Evolutionary conservation across 139 green algal genomes (phyloP).

Genomic region (Chlamydomonas applanata): DNA sequence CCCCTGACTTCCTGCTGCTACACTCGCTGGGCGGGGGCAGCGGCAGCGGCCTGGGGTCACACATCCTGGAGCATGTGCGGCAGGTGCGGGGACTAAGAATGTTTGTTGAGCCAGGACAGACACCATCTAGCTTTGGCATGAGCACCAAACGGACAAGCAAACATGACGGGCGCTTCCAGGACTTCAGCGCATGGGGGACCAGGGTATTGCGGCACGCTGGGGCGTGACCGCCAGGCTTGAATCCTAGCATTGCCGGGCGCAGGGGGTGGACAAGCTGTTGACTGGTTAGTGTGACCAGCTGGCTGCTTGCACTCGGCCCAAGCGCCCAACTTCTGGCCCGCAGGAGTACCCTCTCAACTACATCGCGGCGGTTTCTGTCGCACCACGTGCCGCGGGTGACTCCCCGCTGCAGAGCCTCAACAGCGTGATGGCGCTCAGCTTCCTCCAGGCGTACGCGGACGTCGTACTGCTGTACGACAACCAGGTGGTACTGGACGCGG

Average conservation of each 20-base stretch:
- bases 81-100: neutral
- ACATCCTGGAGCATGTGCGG: slow-evolving; percentile 34
- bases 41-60: slow-evolving; percentile 37
- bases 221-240: neutral
- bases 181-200: no score
- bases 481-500: slow-evolving; percentile 7
- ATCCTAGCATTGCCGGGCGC: no score
- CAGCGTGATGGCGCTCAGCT: slow-evolving; percentile 37
- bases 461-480: slow-evolving; percentile 44
- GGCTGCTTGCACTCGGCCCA: no score
- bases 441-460: slow-evolving; percentile 47
- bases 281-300: no score
- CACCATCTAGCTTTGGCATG: no score
- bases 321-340: neutral
- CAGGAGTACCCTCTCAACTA: slow-evolving; percentile 26
- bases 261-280: no score
- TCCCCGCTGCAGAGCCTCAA: slow-evolving; percentile 51
- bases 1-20: slow-evolving; percentile 41
- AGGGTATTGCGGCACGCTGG: neutral
- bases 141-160: no score
- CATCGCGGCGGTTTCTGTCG: slow-evolving; percentile 29
- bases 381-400: slow-evolving; percentile 35
- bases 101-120: no score
- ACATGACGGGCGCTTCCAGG: no score
- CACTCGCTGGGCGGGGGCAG: slow-evolving; percentile 44